These are phyloP conservation scores for Setaria viridis DNA, from an alignment of 202 grass and related monocot species.

Conservation along the genomic window DNA sequence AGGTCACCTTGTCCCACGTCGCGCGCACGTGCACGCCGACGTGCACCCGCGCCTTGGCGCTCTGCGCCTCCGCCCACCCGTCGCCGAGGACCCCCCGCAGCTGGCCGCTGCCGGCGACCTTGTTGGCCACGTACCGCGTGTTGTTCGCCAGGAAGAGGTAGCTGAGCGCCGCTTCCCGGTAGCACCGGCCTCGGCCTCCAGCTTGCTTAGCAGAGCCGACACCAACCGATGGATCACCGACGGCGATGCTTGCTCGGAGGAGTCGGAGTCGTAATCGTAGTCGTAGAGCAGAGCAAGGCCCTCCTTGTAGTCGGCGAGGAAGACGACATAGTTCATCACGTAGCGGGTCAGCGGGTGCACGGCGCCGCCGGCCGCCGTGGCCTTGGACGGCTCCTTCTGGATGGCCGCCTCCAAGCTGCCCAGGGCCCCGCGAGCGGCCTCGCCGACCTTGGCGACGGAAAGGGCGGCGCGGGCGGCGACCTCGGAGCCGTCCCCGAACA, in stretches of 20 bases:
- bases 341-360: conserved; percentile 77
- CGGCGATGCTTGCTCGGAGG: background rate
- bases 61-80: conserved; percentile 56
- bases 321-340: conserved; percentile 84
- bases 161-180: conserved; percentile 51
- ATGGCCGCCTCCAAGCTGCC: conserved; percentile 54
- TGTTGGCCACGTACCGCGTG: conserved; percentile 62
- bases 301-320: conserved; percentile 71
- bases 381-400: conserved; percentile 45
- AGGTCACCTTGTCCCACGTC: conserved; percentile 55
- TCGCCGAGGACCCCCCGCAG: conserved; percentile 54
- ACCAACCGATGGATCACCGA: conserved; percentile 56
- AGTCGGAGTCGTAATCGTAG: background rate
- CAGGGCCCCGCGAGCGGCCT: conserved; percentile 37
- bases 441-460: conserved; percentile 31
- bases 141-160: conserved; percentile 86
- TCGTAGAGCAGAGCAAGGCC: conserved; percentile 44
- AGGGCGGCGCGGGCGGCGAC: conserved; percentile 11
- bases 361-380: conserved; percentile 47
- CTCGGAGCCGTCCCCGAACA: conserved; percentile 50
- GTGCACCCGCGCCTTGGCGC: conserved; percentile 53
- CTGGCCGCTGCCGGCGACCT: conserved; percentile 51
- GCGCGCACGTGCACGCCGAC: conserved; percentile 52
- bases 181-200: conserved; percentile 67
- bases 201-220: conserved; percentile 58